These are phyloP conservation scores for Fraxinus sp. DNA, from an alignment of 305 asterid genomes.

Conservation along the genomic window DNA sequence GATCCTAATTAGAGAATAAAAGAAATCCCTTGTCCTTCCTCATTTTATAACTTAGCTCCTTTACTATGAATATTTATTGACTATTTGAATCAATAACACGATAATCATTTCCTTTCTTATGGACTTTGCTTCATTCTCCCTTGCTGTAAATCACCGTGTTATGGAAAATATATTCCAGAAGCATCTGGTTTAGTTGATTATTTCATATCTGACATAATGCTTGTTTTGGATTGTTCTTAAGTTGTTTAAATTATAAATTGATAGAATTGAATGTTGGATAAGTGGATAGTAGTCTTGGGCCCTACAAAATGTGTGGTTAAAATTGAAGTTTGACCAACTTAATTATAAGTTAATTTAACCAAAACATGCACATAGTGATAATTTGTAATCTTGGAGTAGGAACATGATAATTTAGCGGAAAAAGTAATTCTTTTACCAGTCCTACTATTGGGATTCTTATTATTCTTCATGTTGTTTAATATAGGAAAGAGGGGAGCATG, in stretches of 20 bases:
- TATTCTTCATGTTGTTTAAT: slow-evolving; percentile 28
- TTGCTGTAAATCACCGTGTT: background rate
- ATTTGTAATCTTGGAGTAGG: slow-evolving; percentile 14
- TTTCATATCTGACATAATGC: background rate
- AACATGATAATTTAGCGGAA: background rate
- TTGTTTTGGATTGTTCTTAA: background rate
- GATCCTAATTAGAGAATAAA: background rate
- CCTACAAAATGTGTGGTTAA: background rate
- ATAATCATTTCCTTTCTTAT: background rate
- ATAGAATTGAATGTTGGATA: background rate
- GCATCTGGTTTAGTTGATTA: slow-evolving; percentile 8
- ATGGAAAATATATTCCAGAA: background rate
- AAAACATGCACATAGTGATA: background rate
- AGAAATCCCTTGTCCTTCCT: background rate
- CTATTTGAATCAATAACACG: background rate
- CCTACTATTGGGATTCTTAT: slow-evolving; percentile 14
- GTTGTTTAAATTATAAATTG: background rate
- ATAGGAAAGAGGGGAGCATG: slow-evolving; percentile 93
- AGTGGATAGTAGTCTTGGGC: background rate
- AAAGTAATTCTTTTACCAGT: background rate
- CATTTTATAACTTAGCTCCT: background rate
- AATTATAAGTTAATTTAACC: background rate
- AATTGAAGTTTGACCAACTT: background rate
- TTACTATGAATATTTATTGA: background rate
- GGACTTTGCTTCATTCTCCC: background rate